Evolutionary conservation across 306 rosid species (phyloP), one percentile per base, ranked within the genome.

Genomic region (Ziziphus jujuba): DNA sequence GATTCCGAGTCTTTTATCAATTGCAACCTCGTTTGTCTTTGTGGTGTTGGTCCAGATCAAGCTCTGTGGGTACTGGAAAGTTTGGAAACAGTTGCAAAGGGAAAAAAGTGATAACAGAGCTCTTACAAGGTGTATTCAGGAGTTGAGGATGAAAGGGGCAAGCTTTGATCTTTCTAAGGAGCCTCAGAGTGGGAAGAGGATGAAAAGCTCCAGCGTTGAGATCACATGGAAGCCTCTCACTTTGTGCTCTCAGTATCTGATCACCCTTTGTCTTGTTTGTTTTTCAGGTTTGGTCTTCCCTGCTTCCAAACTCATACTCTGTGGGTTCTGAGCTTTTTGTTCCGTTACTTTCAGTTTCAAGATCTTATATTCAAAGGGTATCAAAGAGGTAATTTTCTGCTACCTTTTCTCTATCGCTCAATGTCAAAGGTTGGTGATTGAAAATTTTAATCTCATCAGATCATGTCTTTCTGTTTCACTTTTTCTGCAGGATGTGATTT

Each of bases 131-230:
- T 86, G 91, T 19, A 76, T 87, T 7, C 90, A 82, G 58, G 99
- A 93, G 73, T 63, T 90, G 81, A 90, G 97, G 72, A 93, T 90
- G 99, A 90, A 88, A 59, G 99, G 99, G 13, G 81, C 84, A 3
- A 86, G 95, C 77, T 93, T 90, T 59, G 96, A 93, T 79, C 35
- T 93, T 78, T 84, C 85, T 0, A 93, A 88, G 56, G 92, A 85
- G 72, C 91, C 92, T 1, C 67, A 69, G 4, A 45, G 38, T 56
- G 86, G 88, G 52, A 80, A 84, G 75, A 88, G 79, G 80, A 85
- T 93, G 92, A 93, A 90, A 72, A 93, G 99, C 73, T 90, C 99
- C 0, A 93, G 99, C 47, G 97, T 88, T 3, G 99, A 90, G 81
- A 85, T 90, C 76, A 88, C 85, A 25, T 93, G 96, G 96, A 79